Percentiles rank a stretch among this genome's conserved stretches.
These are phyloP conservation scores for Terana coerulea DNA, from an alignment of 768 basidiomycete genomes.

Conservation along the genomic window DNA sequence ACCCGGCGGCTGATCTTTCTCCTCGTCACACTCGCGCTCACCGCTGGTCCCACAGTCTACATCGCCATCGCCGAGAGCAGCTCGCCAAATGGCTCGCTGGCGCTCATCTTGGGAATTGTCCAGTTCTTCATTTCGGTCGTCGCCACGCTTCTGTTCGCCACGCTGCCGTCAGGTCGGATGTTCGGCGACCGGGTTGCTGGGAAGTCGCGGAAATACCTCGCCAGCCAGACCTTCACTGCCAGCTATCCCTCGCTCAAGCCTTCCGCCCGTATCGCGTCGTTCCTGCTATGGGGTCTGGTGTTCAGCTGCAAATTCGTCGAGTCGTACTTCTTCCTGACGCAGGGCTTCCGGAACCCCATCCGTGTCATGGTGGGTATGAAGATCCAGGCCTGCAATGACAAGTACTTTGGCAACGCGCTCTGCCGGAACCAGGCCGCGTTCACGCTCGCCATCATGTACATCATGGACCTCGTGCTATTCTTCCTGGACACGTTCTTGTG, in stretches of 20 bases:
- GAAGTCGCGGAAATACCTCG: slow-evolving; percentile 94
- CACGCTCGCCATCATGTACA: slow-evolving; percentile 94
- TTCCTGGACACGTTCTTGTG: slow-evolving; percentile 99
- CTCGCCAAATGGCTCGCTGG: slow-evolving; percentile 57
- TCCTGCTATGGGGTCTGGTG: slow-evolving; percentile 84
- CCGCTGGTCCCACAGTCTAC: slow-evolving; percentile 92
- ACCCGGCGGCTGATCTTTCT: slow-evolving; percentile 89
- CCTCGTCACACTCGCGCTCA: slow-evolving; percentile 84
- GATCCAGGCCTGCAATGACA: slow-evolving; percentile 86
- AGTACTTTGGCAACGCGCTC: slow-evolving; percentile 76
- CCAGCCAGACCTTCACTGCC: slow-evolving; percentile 97
- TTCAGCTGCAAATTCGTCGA: slow-evolving; percentile 97
- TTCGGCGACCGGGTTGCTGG: slow-evolving; percentile 97
- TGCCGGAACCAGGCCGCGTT: slow-evolving; percentile 95
- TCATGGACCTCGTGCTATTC: slow-evolving; percentile 96
- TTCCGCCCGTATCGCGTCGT: slow-evolving; percentile 70
- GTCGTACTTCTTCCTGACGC: slow-evolving; percentile 96
- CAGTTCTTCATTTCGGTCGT: slow-evolving; percentile 93
- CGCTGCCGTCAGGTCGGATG: slow-evolving; percentile 96
- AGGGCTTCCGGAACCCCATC: slow-evolving; percentile 92
- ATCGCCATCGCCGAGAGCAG: slow-evolving; percentile 79
- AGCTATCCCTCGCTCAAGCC: slow-evolving; percentile 75
- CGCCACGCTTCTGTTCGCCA: slow-evolving; percentile 82
- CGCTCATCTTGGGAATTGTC: slow-evolving; percentile 92
- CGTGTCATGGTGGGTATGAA: slow-evolving; percentile 96